phyloP scores from a whole-genome alignment of 1,139 yeast species.

The Tardiomyces digboiensis region DNA sequence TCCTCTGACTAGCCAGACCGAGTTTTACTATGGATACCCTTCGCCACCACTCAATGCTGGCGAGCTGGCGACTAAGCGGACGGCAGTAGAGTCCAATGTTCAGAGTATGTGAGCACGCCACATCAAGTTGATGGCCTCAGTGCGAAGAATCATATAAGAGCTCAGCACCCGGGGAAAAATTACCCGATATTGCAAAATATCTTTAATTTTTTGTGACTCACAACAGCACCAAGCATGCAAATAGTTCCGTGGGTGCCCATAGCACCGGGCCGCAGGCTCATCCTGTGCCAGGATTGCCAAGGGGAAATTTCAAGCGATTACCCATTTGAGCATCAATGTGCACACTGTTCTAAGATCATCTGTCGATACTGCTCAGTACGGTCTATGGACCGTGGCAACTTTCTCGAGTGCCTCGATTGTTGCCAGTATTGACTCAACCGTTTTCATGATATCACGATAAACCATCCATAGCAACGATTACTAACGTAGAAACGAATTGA shows the following conservation, averaged over 20 bases:
- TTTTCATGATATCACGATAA: background rate
- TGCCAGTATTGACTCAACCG: background rate
- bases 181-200: no score
- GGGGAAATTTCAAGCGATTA: slow-evolving; percentile 1
- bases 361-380: slow-evolving; percentile 3
- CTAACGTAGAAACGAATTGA: background rate
- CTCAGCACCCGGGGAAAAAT: no score
- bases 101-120: background rate
- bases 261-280: background rate
- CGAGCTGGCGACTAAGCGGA: background rate
- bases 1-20: no score
- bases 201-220: slow-evolving; percentile 1
- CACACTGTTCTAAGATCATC: slow-evolving; percentile 2
- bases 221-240: background rate
- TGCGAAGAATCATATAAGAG: no score
- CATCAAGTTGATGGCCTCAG: no score
- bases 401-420: slow-evolving; percentile 4
- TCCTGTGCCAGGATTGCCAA: background rate
- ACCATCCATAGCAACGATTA: background rate
- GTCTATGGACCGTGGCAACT: slow-evolving; percentile 3
- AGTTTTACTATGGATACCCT: background rate
- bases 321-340: slow-evolving; percentile 4
- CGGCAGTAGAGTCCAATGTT: background rate
- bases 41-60: background rate
- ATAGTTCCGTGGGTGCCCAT: slow-evolving; percentile 2